phyloP scores from a whole-genome alignment of 495 filamentous ascomycete species.

The Podospora appendiculata region DNA sequence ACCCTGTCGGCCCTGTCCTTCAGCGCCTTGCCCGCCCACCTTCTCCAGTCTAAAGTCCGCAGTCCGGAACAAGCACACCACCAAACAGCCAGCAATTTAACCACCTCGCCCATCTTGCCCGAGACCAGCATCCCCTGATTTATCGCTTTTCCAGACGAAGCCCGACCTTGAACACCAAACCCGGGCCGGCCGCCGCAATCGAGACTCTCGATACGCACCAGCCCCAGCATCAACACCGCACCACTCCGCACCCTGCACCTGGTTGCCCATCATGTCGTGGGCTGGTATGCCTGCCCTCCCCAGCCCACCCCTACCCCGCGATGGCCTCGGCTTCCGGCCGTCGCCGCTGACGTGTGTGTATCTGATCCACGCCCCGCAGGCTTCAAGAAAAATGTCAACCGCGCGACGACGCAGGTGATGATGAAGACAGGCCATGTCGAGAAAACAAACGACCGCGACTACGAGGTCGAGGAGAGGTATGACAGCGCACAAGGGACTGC shows the following conservation, averaged over 20 bases:
- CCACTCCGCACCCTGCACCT: too few relatives aligned
- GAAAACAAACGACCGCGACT: constrained; percentile 95
- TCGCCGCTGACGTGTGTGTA: not conserved
- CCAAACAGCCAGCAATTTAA: not conserved
- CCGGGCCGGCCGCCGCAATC: too few relatives aligned
- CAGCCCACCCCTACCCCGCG: constrained; percentile 7
- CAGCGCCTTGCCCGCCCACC: not conserved
- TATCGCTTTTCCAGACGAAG: too few relatives aligned
- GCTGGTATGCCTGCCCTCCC: constrained; percentile 34
- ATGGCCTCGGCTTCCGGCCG: constrained; percentile 3
- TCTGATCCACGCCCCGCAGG: constrained; percentile 41
- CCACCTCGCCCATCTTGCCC: too few relatives aligned
- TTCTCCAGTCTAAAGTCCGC: not conserved
- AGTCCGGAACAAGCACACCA: not conserved
- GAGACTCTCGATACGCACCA: too few relatives aligned
- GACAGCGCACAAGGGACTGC: constrained; percentile 2
- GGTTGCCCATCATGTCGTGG: constrained; percentile 49
- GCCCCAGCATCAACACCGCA: too few relatives aligned
- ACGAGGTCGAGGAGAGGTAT: constrained; percentile 94
- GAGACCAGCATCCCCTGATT: too few relatives aligned
- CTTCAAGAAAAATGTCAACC: constrained; percentile 98
- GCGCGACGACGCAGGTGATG: constrained; percentile 98
- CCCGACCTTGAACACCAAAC: too few relatives aligned
- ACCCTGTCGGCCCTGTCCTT: not conserved
- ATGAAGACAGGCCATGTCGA: constrained; percentile 99